Evolutionary conservation across 108 stramenopile species (phyloP), one percentile per base, ranked within the genome.

Genomic region (Nannochloropsis gaditana): DNA sequence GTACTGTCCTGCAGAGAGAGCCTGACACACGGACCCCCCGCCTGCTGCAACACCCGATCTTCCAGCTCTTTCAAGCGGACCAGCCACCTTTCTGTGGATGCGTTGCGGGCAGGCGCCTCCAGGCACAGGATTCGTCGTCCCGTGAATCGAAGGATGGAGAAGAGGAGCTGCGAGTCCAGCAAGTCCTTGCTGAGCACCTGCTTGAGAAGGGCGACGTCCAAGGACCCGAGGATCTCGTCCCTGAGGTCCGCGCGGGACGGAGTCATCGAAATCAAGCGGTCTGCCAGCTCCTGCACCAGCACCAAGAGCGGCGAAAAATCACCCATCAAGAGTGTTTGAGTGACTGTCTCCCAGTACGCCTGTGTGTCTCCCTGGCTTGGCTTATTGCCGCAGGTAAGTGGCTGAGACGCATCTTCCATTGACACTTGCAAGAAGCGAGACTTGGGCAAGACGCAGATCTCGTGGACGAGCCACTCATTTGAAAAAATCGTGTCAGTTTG

Each of bases 271-370:
- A 73, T 73, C 59, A 73, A 73, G 6, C 59, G 59, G 15, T 73
- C 59, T 3, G 59, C 59, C 59, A 73, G 59, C 59, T 73, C 59
- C 59, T 73, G 59, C n/a, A 73, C 59, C 59, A 73, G 59, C 19
- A 73, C 59, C 59, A 73, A 8, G 19, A 73, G 3, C 15, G 59
- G 59, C n/a, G 59, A n/a, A 3, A n/a, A 73, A n/a, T 73, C 59
- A n/a, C 59, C 59, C 3, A 15, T n/a, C 19, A 73, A n/a, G 19
- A 73, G 6, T 1, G 59, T 73, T 15, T n/a, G 59, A 73, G 59
- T 73, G 59, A 73, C 59, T 15, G 1, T 73, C n/a, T 15, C 59
- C 59, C 59, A 73, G 59, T 73, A 73, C 59, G 59, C 59, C n/a
- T 73, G 19, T 15, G 59, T n/a, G n/a, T n/a, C 59, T 15, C 19